Conservation (phyloP, 805 yeast species). For the Nakazawaea anatomiae region DNA sequence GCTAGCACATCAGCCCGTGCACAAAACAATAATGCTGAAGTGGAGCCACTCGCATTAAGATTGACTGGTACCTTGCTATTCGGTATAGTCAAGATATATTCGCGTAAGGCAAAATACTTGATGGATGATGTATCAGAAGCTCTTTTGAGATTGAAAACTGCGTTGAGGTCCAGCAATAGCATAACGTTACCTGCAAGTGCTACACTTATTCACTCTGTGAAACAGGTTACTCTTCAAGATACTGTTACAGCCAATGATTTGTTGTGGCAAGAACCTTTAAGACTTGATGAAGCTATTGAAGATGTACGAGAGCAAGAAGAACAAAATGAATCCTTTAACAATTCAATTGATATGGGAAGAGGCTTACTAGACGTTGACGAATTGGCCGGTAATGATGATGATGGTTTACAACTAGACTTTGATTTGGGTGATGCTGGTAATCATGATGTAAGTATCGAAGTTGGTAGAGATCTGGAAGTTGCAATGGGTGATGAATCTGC, state of each 20-base stretch:
- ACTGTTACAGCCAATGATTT: constrained; percentile 76
- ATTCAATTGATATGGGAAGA: constrained; percentile 66
- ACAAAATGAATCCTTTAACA: constrained; percentile 29
- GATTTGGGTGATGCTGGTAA: constrained; percentile 22
- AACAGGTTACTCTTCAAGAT: constrained; percentile 61
- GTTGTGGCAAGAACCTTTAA: constrained; percentile 56
- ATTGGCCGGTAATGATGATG: constrained; percentile 22
- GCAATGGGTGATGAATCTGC: constrained; percentile 6
- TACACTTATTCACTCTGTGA: constrained; percentile 55
- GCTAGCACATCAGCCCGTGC: constrained; percentile 32
- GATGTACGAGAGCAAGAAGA: constrained; percentile 6
- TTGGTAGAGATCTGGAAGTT: constrained; percentile 37
- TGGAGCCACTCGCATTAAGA: constrained; percentile 67
- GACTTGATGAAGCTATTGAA: constrained; percentile 27
- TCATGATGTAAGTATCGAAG: constrained; percentile 31
- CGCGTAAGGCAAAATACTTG: constrained; percentile 76
- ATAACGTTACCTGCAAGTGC: constrained; percentile 56
- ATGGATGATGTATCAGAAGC: constrained; percentile 82
- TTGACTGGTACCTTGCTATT: constrained; percentile 80
- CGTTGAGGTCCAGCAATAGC: constrained; percentile 45
- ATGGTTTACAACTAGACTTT: constrained; percentile 26
- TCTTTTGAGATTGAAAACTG: constrained; percentile 60
- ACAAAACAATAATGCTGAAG: constrained; percentile 13
- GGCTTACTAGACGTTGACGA: constrained; percentile 24
- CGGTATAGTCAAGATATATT: constrained; percentile 84